These are phyloP conservation scores for Epichloe hybrida DNA, from an alignment of 2,329 filamentous ascomycete genomes.

Conservation along the genomic window DNA sequence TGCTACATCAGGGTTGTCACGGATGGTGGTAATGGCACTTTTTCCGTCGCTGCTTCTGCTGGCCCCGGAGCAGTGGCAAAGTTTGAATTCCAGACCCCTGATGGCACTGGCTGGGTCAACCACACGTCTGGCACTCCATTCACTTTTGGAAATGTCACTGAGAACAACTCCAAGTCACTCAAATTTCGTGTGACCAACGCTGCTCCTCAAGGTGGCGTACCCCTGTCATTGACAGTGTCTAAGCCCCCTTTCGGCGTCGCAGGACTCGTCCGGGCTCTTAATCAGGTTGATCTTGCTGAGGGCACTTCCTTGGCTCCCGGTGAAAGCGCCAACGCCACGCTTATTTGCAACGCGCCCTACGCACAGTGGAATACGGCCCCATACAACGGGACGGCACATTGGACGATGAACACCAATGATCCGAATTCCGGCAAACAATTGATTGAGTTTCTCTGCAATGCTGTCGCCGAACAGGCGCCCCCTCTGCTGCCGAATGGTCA, in stretches of 20 bases:
- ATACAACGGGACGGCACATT: constrained; percentile 32
- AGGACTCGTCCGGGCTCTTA: constrained; percentile 40
- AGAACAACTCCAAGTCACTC: constrained; percentile 33
- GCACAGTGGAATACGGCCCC: constrained; percentile 41
- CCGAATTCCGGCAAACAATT: constrained; percentile 36
- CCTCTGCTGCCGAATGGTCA: constrained; percentile 28
- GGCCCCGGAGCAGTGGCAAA: constrained; percentile 35
- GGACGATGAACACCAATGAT: constrained; percentile 46
- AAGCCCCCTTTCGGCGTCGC: constrained; percentile 44
- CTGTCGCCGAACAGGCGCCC: constrained; percentile 38
- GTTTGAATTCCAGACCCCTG: constrained; percentile 40
- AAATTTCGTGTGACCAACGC: constrained; percentile 40
- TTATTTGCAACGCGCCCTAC: constrained; percentile 43
- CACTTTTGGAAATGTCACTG: constrained; percentile 40
- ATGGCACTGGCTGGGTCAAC: constrained; percentile 36
- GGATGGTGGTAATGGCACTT: constrained; percentile 32
- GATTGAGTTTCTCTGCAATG: constrained; percentile 37
- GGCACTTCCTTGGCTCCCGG: constrained; percentile 36
- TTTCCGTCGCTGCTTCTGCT: constrained; percentile 35
- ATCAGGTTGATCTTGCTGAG: constrained; percentile 44
- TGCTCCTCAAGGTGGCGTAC: constrained; percentile 29
- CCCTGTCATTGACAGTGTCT: constrained; percentile 42
- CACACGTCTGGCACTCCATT: constrained; percentile 32
- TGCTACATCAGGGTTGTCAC: constrained; percentile 34
- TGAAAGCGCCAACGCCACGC: constrained; percentile 34